Evolutionary conservation across 2,329 filamentous ascomycete species (phyloP).

Genomic region (Neofusicoccum laricinum): DNA sequence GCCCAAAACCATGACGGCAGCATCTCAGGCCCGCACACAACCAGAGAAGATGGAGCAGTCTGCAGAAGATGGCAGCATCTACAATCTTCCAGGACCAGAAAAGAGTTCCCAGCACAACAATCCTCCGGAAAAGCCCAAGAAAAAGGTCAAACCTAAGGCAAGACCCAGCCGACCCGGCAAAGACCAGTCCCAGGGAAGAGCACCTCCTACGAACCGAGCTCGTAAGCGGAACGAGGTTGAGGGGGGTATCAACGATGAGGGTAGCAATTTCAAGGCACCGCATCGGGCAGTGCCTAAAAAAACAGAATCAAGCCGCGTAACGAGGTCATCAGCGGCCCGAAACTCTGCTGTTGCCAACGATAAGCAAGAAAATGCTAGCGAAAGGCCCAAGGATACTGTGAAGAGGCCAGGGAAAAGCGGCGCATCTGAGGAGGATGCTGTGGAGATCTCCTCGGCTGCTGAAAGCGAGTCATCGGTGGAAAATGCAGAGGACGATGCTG

Average conservation of each 20-base stretch:
- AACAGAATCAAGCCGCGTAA: background rate
- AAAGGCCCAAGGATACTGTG: too few species aligned
- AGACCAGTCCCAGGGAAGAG: background rate
- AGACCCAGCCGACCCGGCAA: background rate
- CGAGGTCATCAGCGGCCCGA: background rate
- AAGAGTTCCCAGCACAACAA: too few species aligned
- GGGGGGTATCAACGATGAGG: background rate
- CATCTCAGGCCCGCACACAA: too few species aligned
- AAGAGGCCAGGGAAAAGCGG: background rate
- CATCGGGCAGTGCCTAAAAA: background rate
- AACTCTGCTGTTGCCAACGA: background rate
- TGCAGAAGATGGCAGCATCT: too few species aligned
- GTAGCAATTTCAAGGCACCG: background rate
- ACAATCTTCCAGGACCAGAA: too few species aligned
- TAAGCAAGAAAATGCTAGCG: background rate
- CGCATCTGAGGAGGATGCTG: background rate
- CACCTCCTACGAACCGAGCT: background rate
- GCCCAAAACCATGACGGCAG: too few species aligned
- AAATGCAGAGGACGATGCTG: too few species aligned
- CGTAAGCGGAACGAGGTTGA: background rate
- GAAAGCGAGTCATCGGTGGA: background rate
- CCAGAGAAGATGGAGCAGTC: too few species aligned
- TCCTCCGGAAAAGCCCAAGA: too few species aligned
- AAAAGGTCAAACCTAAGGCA: background rate
- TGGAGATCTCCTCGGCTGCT: background rate